Evolutionary conservation across 306 rosid genomes (phyloP), one percentile per base, ranked within the genome.

Genomic region (Quercus mongolica): DNA sequence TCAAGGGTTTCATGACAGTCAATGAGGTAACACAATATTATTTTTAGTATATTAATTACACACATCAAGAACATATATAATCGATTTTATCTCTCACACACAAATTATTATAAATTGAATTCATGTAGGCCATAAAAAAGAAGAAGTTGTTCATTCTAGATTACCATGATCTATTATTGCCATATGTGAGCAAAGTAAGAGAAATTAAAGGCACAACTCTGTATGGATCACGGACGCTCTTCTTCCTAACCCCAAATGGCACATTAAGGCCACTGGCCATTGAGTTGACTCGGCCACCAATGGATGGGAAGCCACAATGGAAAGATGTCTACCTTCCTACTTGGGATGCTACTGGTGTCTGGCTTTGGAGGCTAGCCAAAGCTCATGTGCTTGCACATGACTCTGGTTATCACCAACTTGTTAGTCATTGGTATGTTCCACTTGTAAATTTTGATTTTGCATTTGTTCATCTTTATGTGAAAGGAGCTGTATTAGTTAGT

Each of bases 331-430:
- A 67, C 65, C 71, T 59, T 3, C 97, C 97, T 3, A 0, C 69
- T 6, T 92, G 91, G 91, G 83, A 92, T 73, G 82, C 97, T 18
- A 92, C 97, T 10, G 80, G 68, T 3, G 79, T 88, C 56, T 94
- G 97, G 98, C 94, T 94, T 12, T 94, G 98, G 98, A 88, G 97
- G 78, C 65, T 94, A 10, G 98, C 98, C 73, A 92, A 92, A 81
- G 81, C 92, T 73, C 98, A 94, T 75, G 89, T 92, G 73, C 89
- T 91, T 71, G 92, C 98, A 56, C 97, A 94, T 76, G 97, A 94
- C 76, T 72, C 95, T 38, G 92, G 95, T 52, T 81, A 83, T 84
- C 97, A 94, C 77, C 97, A 94, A 76, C 97, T 94, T 20, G 91
- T 92, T 62, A 88, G 82, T 77, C 98, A 94, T 73, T 94, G 98